phyloP scores from a whole-genome alignment of 371 early-diverging fungal species.

The Mucor ambiguus region DNA sequence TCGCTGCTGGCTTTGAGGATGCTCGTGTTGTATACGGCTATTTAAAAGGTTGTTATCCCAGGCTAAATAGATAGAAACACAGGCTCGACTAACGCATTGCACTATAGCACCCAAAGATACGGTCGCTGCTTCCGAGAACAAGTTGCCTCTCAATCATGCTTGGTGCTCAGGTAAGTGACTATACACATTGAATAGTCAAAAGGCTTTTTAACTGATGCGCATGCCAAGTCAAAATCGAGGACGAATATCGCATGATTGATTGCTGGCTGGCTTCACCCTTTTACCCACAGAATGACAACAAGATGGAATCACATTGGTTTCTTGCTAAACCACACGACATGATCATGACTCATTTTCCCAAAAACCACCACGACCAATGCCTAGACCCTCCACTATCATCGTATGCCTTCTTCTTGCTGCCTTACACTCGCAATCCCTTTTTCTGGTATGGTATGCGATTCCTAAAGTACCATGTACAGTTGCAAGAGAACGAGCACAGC shows the following conservation, averaged over 20 bases:
- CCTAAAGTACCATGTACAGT: conserved; percentile 13
- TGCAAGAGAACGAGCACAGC: conserved; percentile 3
- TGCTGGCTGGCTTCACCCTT: conserved; percentile 61
- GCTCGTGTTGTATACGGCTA: conserved; percentile 59
- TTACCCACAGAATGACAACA: conserved; percentile 35
- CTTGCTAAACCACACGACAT: conserved; percentile 41
- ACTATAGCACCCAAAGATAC: conserved; percentile 41
- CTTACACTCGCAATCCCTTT: conserved; percentile 40
- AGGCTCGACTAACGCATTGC: background rate
- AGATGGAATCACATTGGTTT: conserved; percentile 48
- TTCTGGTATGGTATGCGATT: conserved; percentile 37
- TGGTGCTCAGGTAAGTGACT: conserved; percentile 56
- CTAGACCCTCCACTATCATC: conserved; percentile 34
- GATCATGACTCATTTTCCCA: conserved; percentile 49
- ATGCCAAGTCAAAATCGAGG: conserved; percentile 55
- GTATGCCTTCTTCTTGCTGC: conserved; percentile 37
- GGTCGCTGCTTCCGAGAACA: conserved; percentile 25
- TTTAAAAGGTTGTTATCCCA: conserved; percentile 45
- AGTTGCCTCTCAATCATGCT: conserved; percentile 53
- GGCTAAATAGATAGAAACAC: background rate
- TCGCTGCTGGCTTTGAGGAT: conserved; percentile 56
- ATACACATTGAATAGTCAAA: background rate
- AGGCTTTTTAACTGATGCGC: background rate
- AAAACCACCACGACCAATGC: conserved; percentile 30
- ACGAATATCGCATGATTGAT: conserved; percentile 64